Percentiles rank a stretch among this genome's conserved stretches.
Conservation (phyloP, 2,329 filamentous ascomycete species). For the Phialophora tarda region DNA sequence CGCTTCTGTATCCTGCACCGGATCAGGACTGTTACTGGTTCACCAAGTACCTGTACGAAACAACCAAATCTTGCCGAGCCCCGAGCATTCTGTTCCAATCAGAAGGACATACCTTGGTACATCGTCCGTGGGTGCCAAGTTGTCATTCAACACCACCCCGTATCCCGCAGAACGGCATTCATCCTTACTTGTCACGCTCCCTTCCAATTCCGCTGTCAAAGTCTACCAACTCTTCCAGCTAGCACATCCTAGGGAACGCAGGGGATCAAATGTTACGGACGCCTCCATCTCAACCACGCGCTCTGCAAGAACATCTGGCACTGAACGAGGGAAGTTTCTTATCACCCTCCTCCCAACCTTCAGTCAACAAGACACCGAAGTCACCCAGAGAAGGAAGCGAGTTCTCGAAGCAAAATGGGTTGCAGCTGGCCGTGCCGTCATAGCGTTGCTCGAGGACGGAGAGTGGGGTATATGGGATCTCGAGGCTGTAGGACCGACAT, state of each 20-base stretch:
- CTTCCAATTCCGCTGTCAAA: conserved; percentile 59
- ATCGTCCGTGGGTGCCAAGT: conserved; percentile 52
- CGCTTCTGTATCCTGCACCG: conserved; percentile 54
- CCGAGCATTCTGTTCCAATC: conserved; percentile 51
- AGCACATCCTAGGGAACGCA: conserved; percentile 42
- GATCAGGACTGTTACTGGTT: conserved; percentile 52
- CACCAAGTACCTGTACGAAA: conserved; percentile 50
- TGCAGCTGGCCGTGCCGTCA: conserved; percentile 51
- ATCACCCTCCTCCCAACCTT: conserved; percentile 52
- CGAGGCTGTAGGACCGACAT: conserved; percentile 51
- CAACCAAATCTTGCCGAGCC: conserved; percentile 40
- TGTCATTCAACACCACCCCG: conserved; percentile 61
- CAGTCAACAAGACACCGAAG: conserved; percentile 41
- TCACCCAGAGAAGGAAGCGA: conserved; percentile 46
- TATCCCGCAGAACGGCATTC: conserved; percentile 61
- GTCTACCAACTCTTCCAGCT: conserved; percentile 61
- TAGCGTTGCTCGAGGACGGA: conserved; percentile 54
- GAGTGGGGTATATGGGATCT: conserved; percentile 59
- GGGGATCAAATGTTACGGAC: conserved; percentile 43
- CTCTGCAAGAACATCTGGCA: conserved; percentile 33
- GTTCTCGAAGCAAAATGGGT: conserved; percentile 56
- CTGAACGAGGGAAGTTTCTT: conserved; percentile 51
- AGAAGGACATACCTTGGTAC: conserved; percentile 56
- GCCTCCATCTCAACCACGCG: conserved; percentile 39
- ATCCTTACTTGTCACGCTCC: conserved; percentile 61